Conservation (phyloP, 805 yeast species). For the Saccharomycopsis microspora region DNA sequence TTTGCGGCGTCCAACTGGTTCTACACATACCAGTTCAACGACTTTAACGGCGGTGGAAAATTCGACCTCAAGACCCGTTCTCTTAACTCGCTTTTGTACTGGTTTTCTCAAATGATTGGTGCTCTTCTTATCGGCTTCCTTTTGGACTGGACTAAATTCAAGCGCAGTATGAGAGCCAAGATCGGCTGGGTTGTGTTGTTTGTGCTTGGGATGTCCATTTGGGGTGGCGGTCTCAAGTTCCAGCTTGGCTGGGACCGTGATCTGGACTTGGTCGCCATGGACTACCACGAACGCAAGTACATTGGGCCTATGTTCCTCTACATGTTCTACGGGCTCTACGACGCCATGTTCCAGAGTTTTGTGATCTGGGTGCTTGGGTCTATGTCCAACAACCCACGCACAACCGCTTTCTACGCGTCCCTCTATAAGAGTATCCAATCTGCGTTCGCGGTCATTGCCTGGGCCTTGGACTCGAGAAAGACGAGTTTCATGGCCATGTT, state of each 20-base stretch:
- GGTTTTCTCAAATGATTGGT: slow-evolving; percentile 51
- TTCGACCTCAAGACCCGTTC: slow-evolving; percentile 52
- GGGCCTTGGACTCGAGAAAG: slow-evolving; percentile 41
- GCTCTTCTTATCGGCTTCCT: slow-evolving; percentile 36
- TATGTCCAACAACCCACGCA: slow-evolving; percentile 44
- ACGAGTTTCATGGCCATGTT: slow-evolving; percentile 30
- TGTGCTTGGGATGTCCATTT: slow-evolving; percentile 29
- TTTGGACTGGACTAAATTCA: slow-evolving; percentile 32
- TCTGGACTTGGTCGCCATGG: slow-evolving; percentile 24
- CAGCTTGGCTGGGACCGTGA: slow-evolving; percentile 29
- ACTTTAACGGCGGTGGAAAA: slow-evolving; percentile 36
- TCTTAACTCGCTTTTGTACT: slow-evolving; percentile 47
- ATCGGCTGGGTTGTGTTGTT: slow-evolving; percentile 33
- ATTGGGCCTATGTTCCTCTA: slow-evolving; percentile 53
- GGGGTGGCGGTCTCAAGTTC: slow-evolving; percentile 25
- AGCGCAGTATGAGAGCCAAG: slow-evolving; percentile 35
- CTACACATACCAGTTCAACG: slow-evolving; percentile 54
- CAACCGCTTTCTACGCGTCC: slow-evolving; percentile 45
- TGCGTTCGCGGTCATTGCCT: slow-evolving; percentile 51
- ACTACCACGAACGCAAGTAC: slow-evolving; percentile 35
- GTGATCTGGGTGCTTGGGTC: slow-evolving; percentile 51
- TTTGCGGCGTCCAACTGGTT: slow-evolving; percentile 57
- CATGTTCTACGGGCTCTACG: slow-evolving; percentile 49
- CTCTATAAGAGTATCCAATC: slow-evolving; percentile 55
- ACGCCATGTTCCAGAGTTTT: slow-evolving; percentile 49